A percentile compares a stretch with the other conserved stretches of the same genome.
phyloP scores from a whole-genome alignment of 2,329 filamentous ascomycete species.

The Hysterium pulicare region DNA sequence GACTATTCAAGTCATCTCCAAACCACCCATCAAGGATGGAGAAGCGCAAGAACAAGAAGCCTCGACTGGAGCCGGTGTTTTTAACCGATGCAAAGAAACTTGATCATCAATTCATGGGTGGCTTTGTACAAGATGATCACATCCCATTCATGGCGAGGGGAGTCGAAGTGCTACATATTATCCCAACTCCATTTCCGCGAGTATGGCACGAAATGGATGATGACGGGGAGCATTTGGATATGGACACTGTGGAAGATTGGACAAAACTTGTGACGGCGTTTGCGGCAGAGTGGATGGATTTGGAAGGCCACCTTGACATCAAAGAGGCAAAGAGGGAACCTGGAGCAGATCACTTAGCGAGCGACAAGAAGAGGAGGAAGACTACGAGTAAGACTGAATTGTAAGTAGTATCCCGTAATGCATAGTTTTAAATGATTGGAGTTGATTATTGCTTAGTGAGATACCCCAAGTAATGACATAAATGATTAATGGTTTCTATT shows the following conservation, averaged over 20 bases:
- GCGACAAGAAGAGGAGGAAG: conserved; percentile 7
- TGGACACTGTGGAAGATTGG: conserved; percentile 82
- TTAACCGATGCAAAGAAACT: conserved; percentile 61
- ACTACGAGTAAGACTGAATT: conserved; percentile 29
- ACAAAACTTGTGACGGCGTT: conserved; percentile 79
- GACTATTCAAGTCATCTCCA: conserved; percentile 60
- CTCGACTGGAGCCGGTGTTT: conserved; percentile 47
- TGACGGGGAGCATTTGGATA: conserved; percentile 79
- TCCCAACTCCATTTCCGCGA: conserved; percentile 74
- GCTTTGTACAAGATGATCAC: conserved; percentile 79
- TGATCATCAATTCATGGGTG: conserved; percentile 44
- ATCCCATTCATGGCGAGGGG: conserved; percentile 84
- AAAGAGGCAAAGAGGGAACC: conserved; percentile 6
- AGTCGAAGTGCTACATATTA: conserved; percentile 85
- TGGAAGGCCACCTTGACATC: conserved; percentile 34
- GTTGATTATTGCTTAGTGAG: conserved; percentile 25
- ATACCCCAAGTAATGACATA: conserved; percentile 22
- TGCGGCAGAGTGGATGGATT: conserved; percentile 85
- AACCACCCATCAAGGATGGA: conserved; percentile 40
- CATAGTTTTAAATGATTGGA: conserved; percentile 2
- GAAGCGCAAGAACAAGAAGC: conserved; percentile 13
- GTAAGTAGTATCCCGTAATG: conserved; percentile 26
- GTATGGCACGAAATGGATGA: conserved; percentile 88
- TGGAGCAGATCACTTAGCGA: conserved; percentile 4
- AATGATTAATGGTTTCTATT: background rate